Percentiles rank a stretch among this genome's conserved stretches.
Conservation (phyloP, 805 yeast species). For the Grigorovia humatica region DNA sequence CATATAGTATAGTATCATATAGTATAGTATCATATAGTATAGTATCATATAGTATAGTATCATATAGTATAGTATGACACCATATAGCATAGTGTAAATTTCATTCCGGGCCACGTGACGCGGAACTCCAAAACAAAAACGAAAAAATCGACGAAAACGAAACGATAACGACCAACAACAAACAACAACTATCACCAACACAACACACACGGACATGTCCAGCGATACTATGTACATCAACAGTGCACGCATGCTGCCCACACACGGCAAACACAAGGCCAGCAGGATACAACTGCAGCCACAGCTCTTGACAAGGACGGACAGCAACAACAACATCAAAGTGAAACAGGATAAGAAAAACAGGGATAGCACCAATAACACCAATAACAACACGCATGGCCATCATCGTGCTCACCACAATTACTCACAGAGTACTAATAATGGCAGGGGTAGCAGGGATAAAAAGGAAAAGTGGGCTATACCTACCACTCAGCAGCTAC, state of each 20-base stretch:
- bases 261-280: slow-evolving; percentile 18
- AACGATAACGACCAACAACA: background rate
- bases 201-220: slow-evolving; percentile 14
- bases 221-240: slow-evolving; percentile 27
- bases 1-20: background rate
- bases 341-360: slow-evolving; percentile 1
- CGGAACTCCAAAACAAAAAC: too few species aligned
- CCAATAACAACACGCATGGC: background rate
- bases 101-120: background rate
- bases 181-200: background rate
- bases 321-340: background rate
- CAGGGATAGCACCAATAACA: background rate
- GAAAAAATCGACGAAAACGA: background rate
- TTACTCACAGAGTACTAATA: background rate
- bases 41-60: background rate
- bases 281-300: slow-evolving; percentile 4
- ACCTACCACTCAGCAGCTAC: slow-evolving; percentile 22
- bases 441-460: background rate
- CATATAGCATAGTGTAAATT: too few species aligned
- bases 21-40: too few species aligned
- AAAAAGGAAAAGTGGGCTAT: slow-evolving; percentile 1
- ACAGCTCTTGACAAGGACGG: background rate
- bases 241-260: slow-evolving; percentile 22
- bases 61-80: too few species aligned
- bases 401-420: too few species aligned